These are phyloP conservation scores for Lyophyllum semitale DNA, from an alignment of 768 basidiomycete species.

Conservation along the genomic window DNA sequence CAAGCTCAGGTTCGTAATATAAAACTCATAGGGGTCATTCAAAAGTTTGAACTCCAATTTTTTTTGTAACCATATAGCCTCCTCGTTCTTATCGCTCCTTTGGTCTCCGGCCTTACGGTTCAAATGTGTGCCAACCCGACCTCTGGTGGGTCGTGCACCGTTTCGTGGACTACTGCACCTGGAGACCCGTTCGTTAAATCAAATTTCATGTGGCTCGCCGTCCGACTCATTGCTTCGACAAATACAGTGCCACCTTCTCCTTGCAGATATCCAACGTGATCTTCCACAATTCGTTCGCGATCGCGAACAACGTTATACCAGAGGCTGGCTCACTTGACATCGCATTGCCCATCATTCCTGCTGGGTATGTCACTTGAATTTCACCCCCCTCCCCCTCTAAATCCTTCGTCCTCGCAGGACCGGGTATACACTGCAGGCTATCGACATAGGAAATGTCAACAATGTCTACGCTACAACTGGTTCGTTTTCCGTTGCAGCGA, in stretches of 20 bases:
- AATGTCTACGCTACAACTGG: conserved; percentile 40
- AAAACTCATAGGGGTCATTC: background rate
- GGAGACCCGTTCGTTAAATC: conserved; percentile 43
- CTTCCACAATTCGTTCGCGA: conserved; percentile 57
- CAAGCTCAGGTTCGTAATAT: conserved; percentile 44
- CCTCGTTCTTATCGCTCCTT: conserved; percentile 45
- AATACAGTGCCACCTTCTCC: conserved; percentile 32
- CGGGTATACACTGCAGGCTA: conserved; percentile 50
- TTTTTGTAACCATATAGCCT: conserved; percentile 25
- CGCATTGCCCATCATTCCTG: conserved; percentile 47
- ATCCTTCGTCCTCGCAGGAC: conserved; percentile 27
- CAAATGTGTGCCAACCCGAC: conserved; percentile 32
- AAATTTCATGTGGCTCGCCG: background rate
- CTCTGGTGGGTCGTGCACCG: conserved; percentile 33
- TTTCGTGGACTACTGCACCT: conserved; percentile 46
- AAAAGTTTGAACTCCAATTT: background rate
- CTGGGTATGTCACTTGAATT: conserved; percentile 36
- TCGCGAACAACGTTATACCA: conserved; percentile 56
- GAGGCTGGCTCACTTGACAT: conserved; percentile 34
- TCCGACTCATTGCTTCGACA: background rate
- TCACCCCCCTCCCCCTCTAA: background rate
- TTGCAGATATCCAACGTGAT: conserved; percentile 46
- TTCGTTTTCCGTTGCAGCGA: conserved; percentile 42
- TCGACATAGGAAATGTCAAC: conserved; percentile 47
- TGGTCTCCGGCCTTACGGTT: conserved; percentile 53